Conservation (phyloP, 768 basidiomycete species). For the Trametes maxima region DNA sequence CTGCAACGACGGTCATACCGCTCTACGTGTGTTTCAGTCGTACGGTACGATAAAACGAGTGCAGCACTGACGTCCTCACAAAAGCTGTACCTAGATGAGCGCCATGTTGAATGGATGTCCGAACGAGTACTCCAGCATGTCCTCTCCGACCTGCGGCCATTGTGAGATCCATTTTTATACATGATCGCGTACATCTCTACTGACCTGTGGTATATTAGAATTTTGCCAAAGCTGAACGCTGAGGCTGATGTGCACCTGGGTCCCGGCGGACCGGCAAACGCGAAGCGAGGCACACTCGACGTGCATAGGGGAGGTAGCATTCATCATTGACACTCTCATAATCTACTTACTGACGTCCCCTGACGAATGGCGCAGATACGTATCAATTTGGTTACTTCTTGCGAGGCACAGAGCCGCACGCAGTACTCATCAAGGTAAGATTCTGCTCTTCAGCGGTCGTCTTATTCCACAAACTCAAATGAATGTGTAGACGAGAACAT, state of each 20-base stretch:
- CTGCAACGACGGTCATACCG: conserved; percentile 71
- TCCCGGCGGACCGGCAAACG: conserved; percentile 42
- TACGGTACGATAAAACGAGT: neutral
- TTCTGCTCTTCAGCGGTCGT: neutral
- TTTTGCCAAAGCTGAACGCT: conserved; percentile 64
- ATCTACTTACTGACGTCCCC: neutral
- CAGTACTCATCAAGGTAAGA: conserved; percentile 76
- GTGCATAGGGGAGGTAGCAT: conserved; percentile 80
- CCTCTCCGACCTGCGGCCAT: conserved; percentile 73
- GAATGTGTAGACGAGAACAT: conserved; percentile 36
- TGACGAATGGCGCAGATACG: conserved; percentile 50
- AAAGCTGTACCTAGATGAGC: conserved; percentile 85
- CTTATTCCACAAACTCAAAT: neutral
- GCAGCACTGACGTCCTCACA: conserved; percentile 1
- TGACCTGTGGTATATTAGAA: conserved; percentile 39
- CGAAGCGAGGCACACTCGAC: conserved; percentile 74
- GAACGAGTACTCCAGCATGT: conserved; percentile 80
- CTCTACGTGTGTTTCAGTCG: conserved; percentile 57
- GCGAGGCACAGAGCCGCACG: conserved; percentile 79
- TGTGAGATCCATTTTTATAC: conserved; percentile 42
- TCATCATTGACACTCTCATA: neutral
- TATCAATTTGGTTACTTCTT: conserved; percentile 95
- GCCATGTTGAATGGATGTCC: conserved; percentile 90
- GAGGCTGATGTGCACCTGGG: conserved; percentile 53
- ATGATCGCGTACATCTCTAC: neutral